Conservation (phyloP, 1,284 basidiomycete species). For the Melampsora occidentalis region DNA sequence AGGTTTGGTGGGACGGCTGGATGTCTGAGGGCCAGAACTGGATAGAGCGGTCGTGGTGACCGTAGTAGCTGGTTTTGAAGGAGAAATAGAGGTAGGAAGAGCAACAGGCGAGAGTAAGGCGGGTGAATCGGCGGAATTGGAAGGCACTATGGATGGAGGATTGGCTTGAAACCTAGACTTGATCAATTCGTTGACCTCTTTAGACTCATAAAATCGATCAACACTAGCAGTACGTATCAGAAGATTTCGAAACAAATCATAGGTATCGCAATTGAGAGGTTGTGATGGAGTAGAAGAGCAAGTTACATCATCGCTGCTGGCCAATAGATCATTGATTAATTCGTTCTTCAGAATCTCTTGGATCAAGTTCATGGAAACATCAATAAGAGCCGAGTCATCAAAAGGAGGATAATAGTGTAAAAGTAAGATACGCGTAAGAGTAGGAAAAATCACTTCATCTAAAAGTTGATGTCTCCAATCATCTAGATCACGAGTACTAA, state of each 20-base stretch:
- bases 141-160: conserved; percentile 46
- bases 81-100: conserved; percentile 54
- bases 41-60: conserved; percentile 67
- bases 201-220: conserved; percentile 20
- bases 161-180: conserved; percentile 46
- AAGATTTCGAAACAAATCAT: conserved; percentile 32
- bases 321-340: conserved; percentile 35
- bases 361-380: conserved; percentile 32
- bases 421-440: conserved; percentile 28
- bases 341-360: conserved; percentile 36
- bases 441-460: conserved; percentile 33
- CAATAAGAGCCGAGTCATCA: conserved; percentile 27
- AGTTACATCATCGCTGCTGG: conserved; percentile 21
- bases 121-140: not conserved
- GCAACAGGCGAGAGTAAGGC: conserved; percentile 7
- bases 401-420: conserved; percentile 25
- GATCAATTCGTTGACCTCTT: conserved; percentile 22
- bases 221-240: conserved; percentile 22
- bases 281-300: not conserved
- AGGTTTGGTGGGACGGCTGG: conserved; percentile 50
- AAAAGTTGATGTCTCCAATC: conserved; percentile 51
- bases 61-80: conserved; percentile 63
- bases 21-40: conserved; percentile 60
- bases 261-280: conserved; percentile 26
- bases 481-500: conserved; percentile 54